Percentiles rank a stretch among this genome's conserved stretches.
Conservation (phyloP, 768 basidiomycete genomes). For the Chalciporus chontae region DNA sequence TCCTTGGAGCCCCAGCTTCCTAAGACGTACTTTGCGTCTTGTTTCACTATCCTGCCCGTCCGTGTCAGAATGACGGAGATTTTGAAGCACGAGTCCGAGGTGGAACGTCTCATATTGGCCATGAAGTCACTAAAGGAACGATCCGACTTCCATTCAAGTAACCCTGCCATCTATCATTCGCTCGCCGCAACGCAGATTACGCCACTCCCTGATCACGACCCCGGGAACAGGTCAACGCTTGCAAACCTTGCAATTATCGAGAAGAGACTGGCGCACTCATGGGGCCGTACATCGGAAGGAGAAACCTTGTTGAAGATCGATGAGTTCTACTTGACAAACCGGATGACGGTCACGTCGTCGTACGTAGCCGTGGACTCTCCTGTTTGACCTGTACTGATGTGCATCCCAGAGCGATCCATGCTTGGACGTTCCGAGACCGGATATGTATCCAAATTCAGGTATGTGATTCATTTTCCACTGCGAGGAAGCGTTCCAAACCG, state of each 20-base stretch:
- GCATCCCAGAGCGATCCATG: not conserved
- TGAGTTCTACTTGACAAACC: constrained; percentile 2
- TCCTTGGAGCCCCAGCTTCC: constrained; percentile 2
- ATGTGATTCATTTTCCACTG: not conserved
- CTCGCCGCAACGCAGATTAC: not conserved
- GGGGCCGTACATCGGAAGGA: not conserved
- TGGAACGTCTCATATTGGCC: constrained; percentile 1
- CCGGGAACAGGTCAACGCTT: not conserved
- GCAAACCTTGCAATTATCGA: constrained; percentile 1
- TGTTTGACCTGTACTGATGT: not conserved
- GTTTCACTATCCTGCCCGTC: not conserved
- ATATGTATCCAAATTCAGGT: constrained; percentile 6
- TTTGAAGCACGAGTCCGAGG: not conserved
- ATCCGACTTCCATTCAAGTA: not conserved
- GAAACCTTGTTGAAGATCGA: not conserved
- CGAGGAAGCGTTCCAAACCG: not conserved
- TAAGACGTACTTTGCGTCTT: constrained; percentile 3
- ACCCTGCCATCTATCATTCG: constrained; percentile 4
- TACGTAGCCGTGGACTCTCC: not conserved
- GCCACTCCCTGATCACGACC: not conserved
- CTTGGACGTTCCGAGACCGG: constrained; percentile 3
- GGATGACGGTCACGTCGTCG: not conserved
- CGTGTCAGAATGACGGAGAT: constrained; percentile 3
- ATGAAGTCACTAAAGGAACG: not conserved
- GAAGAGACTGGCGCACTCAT: not conserved